Evolutionary conservation across 805 yeast genomes (phyloP), one percentile per base, ranked within the genome.

Genomic region (Saturnispora bothae): DNA sequence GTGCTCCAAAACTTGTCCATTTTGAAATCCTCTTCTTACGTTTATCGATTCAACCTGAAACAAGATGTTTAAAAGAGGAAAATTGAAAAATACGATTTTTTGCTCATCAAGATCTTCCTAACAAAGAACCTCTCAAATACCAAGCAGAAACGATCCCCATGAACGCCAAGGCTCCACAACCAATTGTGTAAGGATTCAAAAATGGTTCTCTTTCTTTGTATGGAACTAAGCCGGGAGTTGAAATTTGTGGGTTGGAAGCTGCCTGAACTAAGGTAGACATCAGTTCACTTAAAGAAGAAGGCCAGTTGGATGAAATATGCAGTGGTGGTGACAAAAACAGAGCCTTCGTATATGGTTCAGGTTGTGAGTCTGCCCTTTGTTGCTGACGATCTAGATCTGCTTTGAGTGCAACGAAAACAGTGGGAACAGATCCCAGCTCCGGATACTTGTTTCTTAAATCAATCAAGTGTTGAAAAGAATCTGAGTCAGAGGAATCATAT

Each of bases 361-460:
- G 98, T 52, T 84, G 96, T 5, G 70, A 63, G 39, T 74, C 83
- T 28, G 80, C 76, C 27, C 98, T 59, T 52, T 92, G 99, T 52
- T 89, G 96, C 54, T 88, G 97, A 48, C 94, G 77, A 56, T 92
- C 99, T 27, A 85, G 64, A 58, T 92, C 99, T 0, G 98, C 97
- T 53, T 92, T 92, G 26, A 88, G 63, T 0, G 96, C 98, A 1
- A 88, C 96, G 51, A 79, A 83, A 0, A 92, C 77, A 4, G 80
- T 71, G 0, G 99, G 99, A 2, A 92, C 60, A 31, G 68, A 67
- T 47, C 78, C 72, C 15, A 79, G 59, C 23, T 65, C 61, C 2
- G 76, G 71, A 50, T 80, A 76, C 44, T 64, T 68, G 22, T 68
- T 63, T 12, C 86, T 62, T n/a, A 88, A 55, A 15, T 81, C 81